Conservation (phyloP, 2,329 filamentous ascomycete species). For the Fusarium irregulare region DNA sequence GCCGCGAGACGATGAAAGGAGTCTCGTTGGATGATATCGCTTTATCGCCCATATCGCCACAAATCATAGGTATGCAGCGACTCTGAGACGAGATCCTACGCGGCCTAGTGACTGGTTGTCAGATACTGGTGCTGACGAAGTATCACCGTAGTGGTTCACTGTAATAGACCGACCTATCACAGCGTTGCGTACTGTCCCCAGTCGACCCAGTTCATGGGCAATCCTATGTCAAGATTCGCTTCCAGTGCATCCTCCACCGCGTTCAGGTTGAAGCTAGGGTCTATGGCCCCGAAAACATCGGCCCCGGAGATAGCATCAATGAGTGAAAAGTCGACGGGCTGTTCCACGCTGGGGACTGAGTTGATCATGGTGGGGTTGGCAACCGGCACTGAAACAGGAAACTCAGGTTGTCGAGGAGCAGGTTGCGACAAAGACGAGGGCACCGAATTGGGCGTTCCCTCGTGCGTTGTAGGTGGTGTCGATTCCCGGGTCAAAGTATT, state of each 20-base stretch:
- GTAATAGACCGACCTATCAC: constrained; percentile 1
- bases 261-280: constrained; percentile 64
- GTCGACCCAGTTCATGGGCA: constrained; percentile 64
- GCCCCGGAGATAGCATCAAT: constrained; percentile 60
- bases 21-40: not conserved
- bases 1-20: not conserved
- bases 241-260: constrained; percentile 66
- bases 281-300: constrained; percentile 67
- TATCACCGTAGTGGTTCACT: not conserved
- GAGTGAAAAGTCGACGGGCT: constrained; percentile 55
- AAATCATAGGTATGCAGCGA: not conserved
- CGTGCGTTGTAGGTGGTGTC: constrained; percentile 43
- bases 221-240: constrained; percentile 65
- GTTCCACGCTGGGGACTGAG: constrained; percentile 48
- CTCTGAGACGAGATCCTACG: not conserved
- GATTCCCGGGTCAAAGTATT: constrained; percentile 56
- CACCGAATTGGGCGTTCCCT: constrained; percentile 38
- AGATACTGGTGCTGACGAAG: constrained; percentile 6
- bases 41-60: not conserved
- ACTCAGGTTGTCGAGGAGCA: constrained; percentile 26
- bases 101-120: not conserved
- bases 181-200: constrained; percentile 55
- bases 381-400: constrained; percentile 20
- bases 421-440: constrained; percentile 27
- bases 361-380: constrained; percentile 46